phyloP scores from a whole-genome alignment of 257 asterid genomes.

The Fraxinus americana region DNA sequence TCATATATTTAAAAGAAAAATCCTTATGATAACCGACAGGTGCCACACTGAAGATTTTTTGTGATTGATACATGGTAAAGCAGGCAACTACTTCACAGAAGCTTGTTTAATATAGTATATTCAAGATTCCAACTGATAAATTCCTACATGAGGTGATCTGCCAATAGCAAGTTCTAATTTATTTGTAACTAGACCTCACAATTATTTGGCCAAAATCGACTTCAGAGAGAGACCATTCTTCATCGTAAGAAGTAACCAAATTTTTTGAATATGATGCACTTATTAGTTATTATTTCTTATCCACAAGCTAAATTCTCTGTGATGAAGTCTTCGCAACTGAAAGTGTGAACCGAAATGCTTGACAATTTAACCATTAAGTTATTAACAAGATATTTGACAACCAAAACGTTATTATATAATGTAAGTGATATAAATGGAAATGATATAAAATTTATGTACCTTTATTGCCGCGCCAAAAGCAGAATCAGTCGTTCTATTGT shows the following conservation, averaged over 20 bases:
- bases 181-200: neutral
- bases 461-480: constrained; percentile 92
- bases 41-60: neutral
- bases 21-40: neutral
- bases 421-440: neutral
- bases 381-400: neutral
- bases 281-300: neutral
- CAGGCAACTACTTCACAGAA: neutral
- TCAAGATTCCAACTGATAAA: neutral
- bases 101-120: neutral
- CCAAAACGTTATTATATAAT: neutral
- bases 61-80: neutral
- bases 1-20: neutral
- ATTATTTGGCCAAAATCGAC: neutral
- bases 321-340: neutral
- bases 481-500: constrained; percentile 79
- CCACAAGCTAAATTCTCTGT: neutral
- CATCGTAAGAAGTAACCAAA: neutral
- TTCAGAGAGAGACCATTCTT: neutral
- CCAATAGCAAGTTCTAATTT: neutral
- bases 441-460: constrained; percentile 42
- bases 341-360: neutral
- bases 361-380: neutral
- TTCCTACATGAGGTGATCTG: neutral
- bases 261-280: neutral